Conservation (phyloP, 352 stramenopile species). For the Stramenopiles sp. region DNA sequence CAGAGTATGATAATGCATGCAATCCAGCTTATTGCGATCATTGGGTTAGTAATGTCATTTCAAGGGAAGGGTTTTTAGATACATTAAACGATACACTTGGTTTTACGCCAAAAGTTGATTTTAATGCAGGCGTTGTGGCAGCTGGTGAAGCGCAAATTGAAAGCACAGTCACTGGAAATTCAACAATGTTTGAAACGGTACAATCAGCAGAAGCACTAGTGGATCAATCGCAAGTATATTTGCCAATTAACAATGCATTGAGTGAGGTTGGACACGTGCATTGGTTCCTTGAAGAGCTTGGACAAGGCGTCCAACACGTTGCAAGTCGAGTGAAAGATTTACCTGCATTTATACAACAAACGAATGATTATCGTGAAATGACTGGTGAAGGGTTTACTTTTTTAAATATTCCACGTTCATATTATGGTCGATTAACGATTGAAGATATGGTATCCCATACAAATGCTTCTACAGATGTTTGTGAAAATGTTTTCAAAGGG, state of each 20-base stretch:
- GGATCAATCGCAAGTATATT: conserved; percentile 39
- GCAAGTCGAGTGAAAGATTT: conserved; percentile 38
- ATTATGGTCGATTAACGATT: conserved; percentile 37
- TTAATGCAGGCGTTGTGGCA: conserved; percentile 48
- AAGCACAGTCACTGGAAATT: conserved; percentile 38
- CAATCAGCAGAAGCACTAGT: conserved; percentile 26
- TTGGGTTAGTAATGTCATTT: conserved; percentile 41
- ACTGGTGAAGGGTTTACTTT: conserved; percentile 44
- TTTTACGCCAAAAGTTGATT: conserved; percentile 41
- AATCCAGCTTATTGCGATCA: conserved; percentile 37
- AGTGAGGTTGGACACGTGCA: conserved; percentile 31
- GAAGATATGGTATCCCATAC: too few relatives aligned
- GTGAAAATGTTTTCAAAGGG: too few relatives aligned
- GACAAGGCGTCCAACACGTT: conserved; percentile 45
- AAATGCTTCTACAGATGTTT: too few relatives aligned
- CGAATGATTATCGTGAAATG: conserved; percentile 33
- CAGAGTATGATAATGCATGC: neutral
- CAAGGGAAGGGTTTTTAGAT: conserved; percentile 34
- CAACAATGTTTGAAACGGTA: conserved; percentile 15
- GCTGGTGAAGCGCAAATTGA: conserved; percentile 48
- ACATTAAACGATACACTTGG: conserved; percentile 36
- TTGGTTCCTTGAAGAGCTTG: conserved; percentile 38
- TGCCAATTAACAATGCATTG: conserved; percentile 46
- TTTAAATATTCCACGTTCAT: conserved; percentile 37
- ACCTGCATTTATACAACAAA: conserved; percentile 33